Base-by-base conservation (phyloP, 306 rosid species). In the Comarum palustre region DNA sequence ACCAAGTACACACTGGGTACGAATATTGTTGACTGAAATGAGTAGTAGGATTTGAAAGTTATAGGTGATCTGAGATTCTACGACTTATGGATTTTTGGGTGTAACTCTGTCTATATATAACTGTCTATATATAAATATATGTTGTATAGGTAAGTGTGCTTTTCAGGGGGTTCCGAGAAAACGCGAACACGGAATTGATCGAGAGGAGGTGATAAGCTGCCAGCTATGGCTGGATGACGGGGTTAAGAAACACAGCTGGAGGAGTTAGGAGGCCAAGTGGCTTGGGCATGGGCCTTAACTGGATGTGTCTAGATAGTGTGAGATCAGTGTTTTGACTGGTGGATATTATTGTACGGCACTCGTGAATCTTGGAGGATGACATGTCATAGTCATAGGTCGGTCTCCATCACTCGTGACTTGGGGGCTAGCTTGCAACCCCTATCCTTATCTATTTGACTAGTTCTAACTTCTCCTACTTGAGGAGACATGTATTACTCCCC, bases 361-460 rank as follows among this genome's bases (percentile, higher is more conserved):
- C n/a, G 5, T 6, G 29, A 8, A 47, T 47, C 51, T 13, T 14
- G 34, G 32, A 55, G 32, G 8, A 7, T 4, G 42, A 60, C 11
- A 14, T n/a, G 31, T 64, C 68, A n/a, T 0, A 17, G 46, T 64
- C 68, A 63, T 36, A n/a, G 27, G 47, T 63, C 46, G 8, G 45
- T 63, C 68, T 62, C 68, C 25, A 34, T 63, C 68, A 9, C 27
- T 63, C 29, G 46, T 62, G 68, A 36, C 65, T 32, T 9, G n/a
- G n/a, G n/a, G n/a, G n/a, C n/a, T n/a, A n/a, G 17, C 12, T 9
- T 63, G 68, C 45, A 3, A 34, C 3, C n/a, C n/a, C n/a, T n/a
- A n/a, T n/a, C n/a, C n/a, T n/a, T n/a, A n/a, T n/a, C n/a, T n/a
- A n/a, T n/a, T n/a, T n/a, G n/a, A n/a, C n/a, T n/a, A n/a, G n/a